These are phyloP conservation scores for Hypholoma fasciculare DNA, from an alignment of 768 basidiomycete genomes.

Conservation along the genomic window DNA sequence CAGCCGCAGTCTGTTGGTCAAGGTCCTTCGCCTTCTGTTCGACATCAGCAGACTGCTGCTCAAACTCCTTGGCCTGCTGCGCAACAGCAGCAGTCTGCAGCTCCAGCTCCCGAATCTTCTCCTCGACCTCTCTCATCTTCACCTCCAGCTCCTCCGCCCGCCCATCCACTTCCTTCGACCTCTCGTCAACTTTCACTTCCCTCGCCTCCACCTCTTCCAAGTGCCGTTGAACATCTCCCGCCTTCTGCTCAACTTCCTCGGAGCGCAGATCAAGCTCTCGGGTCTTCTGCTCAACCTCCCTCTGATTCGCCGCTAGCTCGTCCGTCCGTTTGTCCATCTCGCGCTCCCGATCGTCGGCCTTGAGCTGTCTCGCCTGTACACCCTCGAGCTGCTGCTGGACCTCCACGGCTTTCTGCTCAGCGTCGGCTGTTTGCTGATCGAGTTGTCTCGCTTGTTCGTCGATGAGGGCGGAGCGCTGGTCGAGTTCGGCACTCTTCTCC, in stretches of 20 bases:
- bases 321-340: constrained; percentile 1
- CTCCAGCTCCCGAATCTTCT: neutral
- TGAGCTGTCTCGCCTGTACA: neutral
- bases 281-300: neutral
- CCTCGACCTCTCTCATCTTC: constrained; percentile 2
- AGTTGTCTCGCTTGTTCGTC: neutral
- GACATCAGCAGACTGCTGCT: neutral
- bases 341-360: constrained; percentile 1
- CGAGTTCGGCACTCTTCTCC: neutral
- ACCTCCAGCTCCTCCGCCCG: constrained; percentile 5
- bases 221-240: constrained; percentile 1
- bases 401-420: neutral
- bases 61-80: neutral
- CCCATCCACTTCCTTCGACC: constrained; percentile 5
- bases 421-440: neutral
- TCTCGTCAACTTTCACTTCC: neutral
- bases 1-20: neutral
- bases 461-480: neutral
- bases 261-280: neutral
- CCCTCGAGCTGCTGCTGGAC: constrained; percentile 5
- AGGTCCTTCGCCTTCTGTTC: neutral
- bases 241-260: neutral
- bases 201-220: constrained; percentile 1
- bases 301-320: constrained; percentile 4
- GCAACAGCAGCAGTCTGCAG: neutral